Evolutionary conservation across 2,329 filamentous ascomycete species (phyloP), one percentile per base, ranked within the genome.

Genomic region (Verticillium longisporum): DNA sequence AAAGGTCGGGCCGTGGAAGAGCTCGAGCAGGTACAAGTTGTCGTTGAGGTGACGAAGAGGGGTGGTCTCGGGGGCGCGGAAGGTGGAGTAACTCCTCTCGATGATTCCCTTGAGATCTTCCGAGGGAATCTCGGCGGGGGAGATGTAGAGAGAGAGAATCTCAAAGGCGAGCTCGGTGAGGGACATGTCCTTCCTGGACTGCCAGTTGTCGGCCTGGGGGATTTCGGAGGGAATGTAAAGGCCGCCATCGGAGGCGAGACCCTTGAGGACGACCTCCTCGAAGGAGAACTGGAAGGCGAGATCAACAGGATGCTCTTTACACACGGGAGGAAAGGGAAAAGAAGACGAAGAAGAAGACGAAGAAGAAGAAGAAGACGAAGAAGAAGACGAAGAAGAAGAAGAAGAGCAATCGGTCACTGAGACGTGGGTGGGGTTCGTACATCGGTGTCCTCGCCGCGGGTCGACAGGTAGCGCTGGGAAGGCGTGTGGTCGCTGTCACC

Each of bases 1-100:
- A 73, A 92, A 97, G 0, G 89, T 98, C 5, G 93, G 95, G 1
- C 95, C 95, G 73, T 98, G 94, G 82, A 98, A 99, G 54, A 99
- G 84, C 76, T 99, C 95, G 37, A 99, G 85, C 61, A 97, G 80
- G 72, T 97, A 87, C 53, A 97, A 80, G 72, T 94, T 89, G 68
- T 85, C 80, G 70, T 94, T 84, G 59, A 97, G 81, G n/a, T 89
- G 86, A 54, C 91, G 83, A 32, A 95, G 77, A 0, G 95, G 95
- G 0, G 91, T 92, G 53, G 91, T 86, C 60, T 96, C 87, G 53
- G 86, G 77, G 37, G 86, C 82, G 67, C 93, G 89, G 80, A 99
- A 99, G 9, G 92, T 96, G 21, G 90, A 85, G 74, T 99, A 99
- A 70, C 90, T 95, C 68, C 87, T 85, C 67, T 87, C 79, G 73